Conservation (phyloP, 176 grass and related monocot genomes). For the Oryza glaberrima region DNA sequence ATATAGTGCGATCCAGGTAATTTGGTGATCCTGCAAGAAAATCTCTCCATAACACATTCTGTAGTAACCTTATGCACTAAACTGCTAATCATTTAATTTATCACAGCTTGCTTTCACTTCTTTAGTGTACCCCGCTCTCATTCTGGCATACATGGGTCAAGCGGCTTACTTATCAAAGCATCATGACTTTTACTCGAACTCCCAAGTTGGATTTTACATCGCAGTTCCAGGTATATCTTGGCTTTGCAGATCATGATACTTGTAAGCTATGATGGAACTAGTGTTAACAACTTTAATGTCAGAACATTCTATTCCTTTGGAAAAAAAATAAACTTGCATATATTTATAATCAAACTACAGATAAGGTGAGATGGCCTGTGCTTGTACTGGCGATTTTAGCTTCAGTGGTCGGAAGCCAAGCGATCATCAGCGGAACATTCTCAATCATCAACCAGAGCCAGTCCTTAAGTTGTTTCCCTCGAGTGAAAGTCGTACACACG, state of each 20-base stretch:
- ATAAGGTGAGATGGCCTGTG: constrained; percentile 87
- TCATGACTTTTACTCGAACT: constrained; percentile 74
- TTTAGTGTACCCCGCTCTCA: constrained; percentile 87
- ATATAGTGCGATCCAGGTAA: constrained; percentile 92
- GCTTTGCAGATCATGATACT: constrained; percentile 18
- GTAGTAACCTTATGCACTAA: neutral
- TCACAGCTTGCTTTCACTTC: constrained; percentile 90
- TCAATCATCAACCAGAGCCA: constrained; percentile 99
- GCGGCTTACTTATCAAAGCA: constrained; percentile 94
- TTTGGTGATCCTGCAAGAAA: neutral
- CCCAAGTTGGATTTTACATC: constrained; percentile 93
- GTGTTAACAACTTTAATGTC: neutral
- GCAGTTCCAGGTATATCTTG: constrained; percentile 81
- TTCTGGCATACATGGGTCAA: constrained; percentile 99
- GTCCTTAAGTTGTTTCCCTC: constrained; percentile 91
- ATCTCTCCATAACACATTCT: constrained; percentile 15
- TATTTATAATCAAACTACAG: constrained; percentile 45
- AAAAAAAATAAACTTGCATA: neutral
- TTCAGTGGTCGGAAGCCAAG: constrained; percentile 96
- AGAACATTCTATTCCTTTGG: neutral
- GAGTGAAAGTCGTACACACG: constrained; percentile 96
- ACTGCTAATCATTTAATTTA: constrained; percentile 31
- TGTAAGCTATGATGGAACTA: neutral
- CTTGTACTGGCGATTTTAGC: constrained; percentile 86
- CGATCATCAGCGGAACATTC: constrained; percentile 97